phyloP scores from a whole-genome alignment of 2,329 filamentous ascomycete genomes.

The Penicillium capsulatum region DNA sequence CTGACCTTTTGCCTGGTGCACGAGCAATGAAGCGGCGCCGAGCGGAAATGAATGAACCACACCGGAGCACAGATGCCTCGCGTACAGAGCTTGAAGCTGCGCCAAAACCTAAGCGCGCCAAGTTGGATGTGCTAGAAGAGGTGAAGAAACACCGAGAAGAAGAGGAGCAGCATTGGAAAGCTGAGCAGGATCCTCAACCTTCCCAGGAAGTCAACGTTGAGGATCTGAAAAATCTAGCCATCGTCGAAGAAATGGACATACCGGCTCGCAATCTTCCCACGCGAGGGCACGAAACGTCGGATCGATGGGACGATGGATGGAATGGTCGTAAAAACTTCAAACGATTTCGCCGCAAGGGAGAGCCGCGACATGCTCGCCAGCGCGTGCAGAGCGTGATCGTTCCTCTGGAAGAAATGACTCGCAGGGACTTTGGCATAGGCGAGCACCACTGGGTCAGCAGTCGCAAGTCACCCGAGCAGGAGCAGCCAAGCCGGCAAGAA shows the following conservation, averaged over 20 bases:
- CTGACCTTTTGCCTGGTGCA: slow-evolving; percentile 70
- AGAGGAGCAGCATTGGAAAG: slow-evolving; percentile 46
- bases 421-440: slow-evolving; percentile 68
- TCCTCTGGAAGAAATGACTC: slow-evolving; percentile 64
- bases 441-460: slow-evolving; percentile 66
- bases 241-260: slow-evolving; percentile 73
- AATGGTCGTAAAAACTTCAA: slow-evolving; percentile 97
- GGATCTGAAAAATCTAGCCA: slow-evolving; percentile 67
- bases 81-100: slow-evolving; percentile 25
- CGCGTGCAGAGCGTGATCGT: slow-evolving; percentile 60
- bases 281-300: slow-evolving; percentile 43
- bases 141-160: slow-evolving; percentile 55
- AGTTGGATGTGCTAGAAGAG: slow-evolving; percentile 65
- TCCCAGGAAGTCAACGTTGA: slow-evolving; percentile 61
- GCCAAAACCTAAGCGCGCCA: slow-evolving; percentile 51
- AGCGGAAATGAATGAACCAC: slow-evolving; percentile 55
- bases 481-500: slow-evolving; percentile 20
- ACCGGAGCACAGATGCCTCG: slow-evolving; percentile 28
- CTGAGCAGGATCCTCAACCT: slow-evolving; percentile 54
- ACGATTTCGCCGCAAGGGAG: slow-evolving; percentile 57
- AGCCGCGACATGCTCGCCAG: slow-evolving; percentile 34
- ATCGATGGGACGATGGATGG: slow-evolving; percentile 83
- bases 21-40: slow-evolving; percentile 75
- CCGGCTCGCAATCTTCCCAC: slow-evolving; percentile 31
- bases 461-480: slow-evolving; percentile 26